Evolutionary conservation across 1,139 yeast species (phyloP), one percentile per base, ranked within the genome.

Genomic region (Nakaseomyces bracarensis): DNA sequence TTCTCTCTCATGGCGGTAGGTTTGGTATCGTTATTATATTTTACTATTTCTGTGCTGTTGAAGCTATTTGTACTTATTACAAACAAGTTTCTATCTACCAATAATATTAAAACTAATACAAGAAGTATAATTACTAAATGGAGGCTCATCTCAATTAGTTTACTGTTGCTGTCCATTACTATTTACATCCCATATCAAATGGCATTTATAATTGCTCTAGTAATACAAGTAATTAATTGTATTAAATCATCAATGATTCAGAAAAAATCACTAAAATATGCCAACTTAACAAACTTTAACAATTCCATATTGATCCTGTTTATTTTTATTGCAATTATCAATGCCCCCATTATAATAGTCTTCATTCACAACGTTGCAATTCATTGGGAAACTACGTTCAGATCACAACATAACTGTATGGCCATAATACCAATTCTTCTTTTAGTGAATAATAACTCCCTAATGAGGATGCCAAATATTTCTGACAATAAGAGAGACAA

Each of bases 151-250:
- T 20, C 36, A 4, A 7, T 33, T 4, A 20, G 25, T 13, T 19
- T 72, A 1, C 50, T 79, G 21, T 43, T 70, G 11, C 44, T 61
- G 0, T 55, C 68, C 19, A 82, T 82, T 4, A 66, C 80, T 22
- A 61, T 78, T 29, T 79, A 78, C 55, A 65, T 84, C 20, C 96
- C 96, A 1, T 86, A 79, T 55, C 95, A 86, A 58, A 71, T 85
- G 55, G 87, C 84, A 0, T 84, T 72, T 54, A 63, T 79, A 11
- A 69, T 82, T 6, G 70, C 81, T 38, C 68, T 77, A 44, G 22
- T 77, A 16, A 68, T 77, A 1, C 89, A 81, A 56, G 53, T 63
- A 4, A 57, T 67, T 22, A 74, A 73, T 22, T 69, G 74, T 20
- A 48, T 81, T 11, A 64, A 64, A 43, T 40, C 49, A 16, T 41